A percentile compares a stretch with the other conserved stretches of the same genome.
These are phyloP conservation scores for Vitellaria paradoxa DNA, from an alignment of 179 eudicot species.

Conservation along the genomic window DNA sequence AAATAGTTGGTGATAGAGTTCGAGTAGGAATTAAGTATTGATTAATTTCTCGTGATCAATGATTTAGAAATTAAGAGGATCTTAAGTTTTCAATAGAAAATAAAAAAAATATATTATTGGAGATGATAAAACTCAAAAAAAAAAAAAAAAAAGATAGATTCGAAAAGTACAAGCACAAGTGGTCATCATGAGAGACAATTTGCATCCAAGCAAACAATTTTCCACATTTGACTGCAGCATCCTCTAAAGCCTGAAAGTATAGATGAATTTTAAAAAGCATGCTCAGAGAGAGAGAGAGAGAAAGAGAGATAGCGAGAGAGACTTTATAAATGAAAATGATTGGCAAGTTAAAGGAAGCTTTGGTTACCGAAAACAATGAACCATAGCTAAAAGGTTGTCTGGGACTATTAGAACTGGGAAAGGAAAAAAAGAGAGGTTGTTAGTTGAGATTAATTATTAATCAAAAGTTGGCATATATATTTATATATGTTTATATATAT, in stretches of 20 bases:
- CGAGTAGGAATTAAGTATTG: no score
- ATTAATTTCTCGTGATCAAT: no score
- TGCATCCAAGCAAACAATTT: slow-evolving; percentile 4
- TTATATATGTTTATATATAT: no score
- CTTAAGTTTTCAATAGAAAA: no score
- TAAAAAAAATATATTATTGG: no score
- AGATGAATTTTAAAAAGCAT: slow-evolving; percentile 1
- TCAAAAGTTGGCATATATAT: not conserved
- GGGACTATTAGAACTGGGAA: not conserved
- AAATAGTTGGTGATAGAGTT: no score
- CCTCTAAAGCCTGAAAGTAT: not conserved
- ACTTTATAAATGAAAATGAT: not conserved
- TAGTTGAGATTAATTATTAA: not conserved
- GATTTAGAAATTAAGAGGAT: no score
- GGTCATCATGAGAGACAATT: not conserved
- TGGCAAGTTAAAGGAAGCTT: not conserved
- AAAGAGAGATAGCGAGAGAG: no score
- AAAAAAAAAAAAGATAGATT: no score
- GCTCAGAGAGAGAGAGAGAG: not conserved
- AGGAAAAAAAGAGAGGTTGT: not conserved
- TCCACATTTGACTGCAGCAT: not conserved
- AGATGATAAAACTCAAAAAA: no score
- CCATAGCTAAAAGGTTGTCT: slow-evolving; percentile 1
- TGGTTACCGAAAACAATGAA: not conserved
- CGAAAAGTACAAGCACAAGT: no score